A percentile compares a stretch with the other conserved stretches of the same genome.
These are phyloP conservation scores for Silene latifolia DNA, from an alignment of 148 eudicot genomes.

Conservation along the genomic window DNA sequence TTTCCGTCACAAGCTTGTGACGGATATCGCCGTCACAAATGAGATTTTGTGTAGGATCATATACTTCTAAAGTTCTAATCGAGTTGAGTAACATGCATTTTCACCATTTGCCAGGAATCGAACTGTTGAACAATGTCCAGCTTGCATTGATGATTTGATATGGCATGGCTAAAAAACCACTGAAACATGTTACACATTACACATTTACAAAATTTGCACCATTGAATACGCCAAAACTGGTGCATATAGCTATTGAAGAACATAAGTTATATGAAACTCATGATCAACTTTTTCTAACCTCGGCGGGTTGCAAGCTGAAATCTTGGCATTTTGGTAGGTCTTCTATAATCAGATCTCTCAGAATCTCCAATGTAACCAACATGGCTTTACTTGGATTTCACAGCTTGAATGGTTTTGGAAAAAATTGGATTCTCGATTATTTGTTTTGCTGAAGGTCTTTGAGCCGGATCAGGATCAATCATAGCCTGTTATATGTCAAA, in stretches of 20 bases:
- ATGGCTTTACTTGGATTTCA: constrained; percentile 28
- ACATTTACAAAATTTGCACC: too few relatives aligned
- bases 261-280: too few relatives aligned
- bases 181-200: constrained; percentile 18
- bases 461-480: constrained; percentile 79
- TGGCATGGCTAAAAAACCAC: constrained; percentile 3
- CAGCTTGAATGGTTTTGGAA: constrained; percentile 27
- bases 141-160: background rate
- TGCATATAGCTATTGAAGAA: too few relatives aligned
- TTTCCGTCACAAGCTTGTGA: too few relatives aligned
- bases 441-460: constrained; percentile 80
- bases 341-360: constrained; percentile 2
- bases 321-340: background rate
- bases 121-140: background rate
- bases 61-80: too few relatives aligned
- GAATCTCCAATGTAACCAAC: background rate
- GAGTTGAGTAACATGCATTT: background rate
- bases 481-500: constrained; percentile 46
- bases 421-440: constrained; percentile 59
- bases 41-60: too few relatives aligned
- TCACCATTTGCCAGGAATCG: background rate
- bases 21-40: too few relatives aligned
- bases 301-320: background rate
- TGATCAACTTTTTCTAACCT: too few relatives aligned
- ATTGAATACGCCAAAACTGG: too few relatives aligned